A percentile compares a stretch with the other conserved stretches of the same genome.
Conservation (phyloP, 1,284 basidiomycete species). For the Peniophora sp. region DNA sequence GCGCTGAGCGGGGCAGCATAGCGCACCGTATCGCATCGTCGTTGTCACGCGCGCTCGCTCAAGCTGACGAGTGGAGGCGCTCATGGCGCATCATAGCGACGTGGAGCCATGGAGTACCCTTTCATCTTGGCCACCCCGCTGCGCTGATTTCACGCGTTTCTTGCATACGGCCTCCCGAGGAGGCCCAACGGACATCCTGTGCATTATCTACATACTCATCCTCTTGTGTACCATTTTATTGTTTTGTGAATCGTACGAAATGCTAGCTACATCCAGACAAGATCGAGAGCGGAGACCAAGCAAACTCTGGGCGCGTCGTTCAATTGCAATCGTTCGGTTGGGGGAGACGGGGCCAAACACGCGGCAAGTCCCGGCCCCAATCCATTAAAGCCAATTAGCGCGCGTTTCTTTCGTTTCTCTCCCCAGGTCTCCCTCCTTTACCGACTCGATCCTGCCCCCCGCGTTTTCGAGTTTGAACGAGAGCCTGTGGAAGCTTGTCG, state of each 20-base stretch:
- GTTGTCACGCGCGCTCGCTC: neutral
- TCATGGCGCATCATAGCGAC: neutral
- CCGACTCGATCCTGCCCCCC: neutral
- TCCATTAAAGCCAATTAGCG: conserved; percentile 2
- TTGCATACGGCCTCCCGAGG: too few species aligned
- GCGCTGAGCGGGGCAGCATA: conserved; percentile 8
- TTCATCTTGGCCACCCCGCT: too few species aligned
- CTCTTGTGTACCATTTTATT: too few species aligned
- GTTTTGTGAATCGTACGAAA: too few species aligned
- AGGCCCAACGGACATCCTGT: too few species aligned
- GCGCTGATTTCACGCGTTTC: too few species aligned
- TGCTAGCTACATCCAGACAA: too few species aligned
- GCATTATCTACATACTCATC: too few species aligned
- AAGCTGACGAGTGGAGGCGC: neutral
- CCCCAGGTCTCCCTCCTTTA: neutral
- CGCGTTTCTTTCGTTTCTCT: conserved; percentile 2
- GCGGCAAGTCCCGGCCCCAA: conserved; percentile 2
- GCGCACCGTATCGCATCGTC: too few species aligned
- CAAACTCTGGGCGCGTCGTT: too few species aligned
- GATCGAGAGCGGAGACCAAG: too few species aligned
- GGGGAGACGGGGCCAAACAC: neutral
- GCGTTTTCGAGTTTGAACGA: neutral
- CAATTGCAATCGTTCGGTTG: neutral
- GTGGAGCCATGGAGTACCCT: too few species aligned
- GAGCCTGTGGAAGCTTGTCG: neutral